phyloP scores from a whole-genome alignment of 2,329 filamentous ascomycete genomes.

The Hypoxylon sp. region DNA sequence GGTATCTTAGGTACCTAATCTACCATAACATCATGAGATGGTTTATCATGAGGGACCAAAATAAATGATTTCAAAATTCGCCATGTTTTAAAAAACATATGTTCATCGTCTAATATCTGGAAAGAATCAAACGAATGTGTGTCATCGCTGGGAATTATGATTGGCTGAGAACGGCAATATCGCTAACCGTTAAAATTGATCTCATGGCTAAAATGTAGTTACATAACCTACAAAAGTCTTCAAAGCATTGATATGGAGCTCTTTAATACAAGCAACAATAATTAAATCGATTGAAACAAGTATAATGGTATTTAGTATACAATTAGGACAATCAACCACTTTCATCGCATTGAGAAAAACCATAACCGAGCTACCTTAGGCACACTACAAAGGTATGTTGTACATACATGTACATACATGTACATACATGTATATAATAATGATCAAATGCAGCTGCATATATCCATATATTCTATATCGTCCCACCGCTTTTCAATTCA shows the following conservation, averaged over 20 bases:
- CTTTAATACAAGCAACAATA: not conserved
- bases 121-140: not conserved
- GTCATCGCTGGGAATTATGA: not conserved
- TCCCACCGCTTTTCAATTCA: constrained; percentile 28
- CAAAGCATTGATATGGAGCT: not conserved
- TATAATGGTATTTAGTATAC: not conserved
- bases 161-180: not conserved
- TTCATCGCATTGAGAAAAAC: not conserved
- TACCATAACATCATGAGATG: not conserved
- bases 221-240: not conserved
- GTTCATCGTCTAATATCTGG: constrained; percentile 1
- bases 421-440: no score
- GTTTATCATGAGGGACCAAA: not conserved
- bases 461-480: not conserved
- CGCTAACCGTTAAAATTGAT: not conserved
- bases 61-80: not conserved
- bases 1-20: not conserved
- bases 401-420: no score
- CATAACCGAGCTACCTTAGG: not conserved
- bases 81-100: not conserved
- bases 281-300: not conserved
- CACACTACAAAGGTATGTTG: no score
- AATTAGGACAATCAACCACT: not conserved
- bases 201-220: not conserved
- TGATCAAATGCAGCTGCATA: not conserved